These are phyloP conservation scores for Polytolypa hystricis DNA, from an alignment of 2,329 filamentous ascomycete species.

Conservation along the genomic window DNA sequence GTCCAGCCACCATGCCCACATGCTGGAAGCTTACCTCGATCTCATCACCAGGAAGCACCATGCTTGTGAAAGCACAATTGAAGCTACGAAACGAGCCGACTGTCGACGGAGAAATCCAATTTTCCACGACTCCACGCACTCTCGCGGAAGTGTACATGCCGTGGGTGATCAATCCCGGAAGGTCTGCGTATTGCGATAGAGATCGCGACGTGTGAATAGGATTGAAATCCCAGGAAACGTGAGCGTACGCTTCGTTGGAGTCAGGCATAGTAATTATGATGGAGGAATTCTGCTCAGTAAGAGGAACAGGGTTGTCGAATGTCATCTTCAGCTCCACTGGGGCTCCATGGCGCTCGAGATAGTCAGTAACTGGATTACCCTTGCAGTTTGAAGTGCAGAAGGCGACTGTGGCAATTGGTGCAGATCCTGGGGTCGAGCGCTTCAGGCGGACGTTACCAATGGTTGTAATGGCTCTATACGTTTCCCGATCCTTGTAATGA, in stretches of 20 bases:
- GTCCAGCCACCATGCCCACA: constrained; percentile 91
- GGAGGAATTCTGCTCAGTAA: constrained; percentile 19
- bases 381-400: too few relatives aligned
- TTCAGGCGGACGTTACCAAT: too few relatives aligned
- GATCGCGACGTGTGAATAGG: constrained; percentile 30
- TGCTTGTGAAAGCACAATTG: constrained; percentile 22
- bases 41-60: constrained; percentile 83
- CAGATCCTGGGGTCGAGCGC: too few relatives aligned
- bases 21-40: constrained; percentile 92
- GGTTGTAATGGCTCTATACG: too few relatives aligned
- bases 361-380: constrained; percentile 96
- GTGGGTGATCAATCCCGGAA: constrained; percentile 32
- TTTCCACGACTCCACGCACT: constrained; percentile 20
- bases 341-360: constrained; percentile 78
- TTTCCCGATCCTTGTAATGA: too few relatives aligned
- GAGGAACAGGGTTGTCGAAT: constrained; percentile 97
- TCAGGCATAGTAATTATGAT: constrained; percentile 9
- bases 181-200: constrained; percentile 25
- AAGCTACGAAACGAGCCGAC: constrained; percentile 18
- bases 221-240: constrained; percentile 29
- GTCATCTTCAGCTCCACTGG: constrained; percentile 90
- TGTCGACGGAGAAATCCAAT: constrained; percentile 94
- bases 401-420: constrained; percentile 86
- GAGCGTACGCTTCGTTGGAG: constrained; percentile 18
- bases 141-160: constrained; percentile 30